A percentile compares a stretch with the other conserved stretches of the same genome.
Evolutionary conservation across 192 early-diverging fungal genomes (phyloP).

Genomic region (Jimgerdemannia flammicorona): DNA sequence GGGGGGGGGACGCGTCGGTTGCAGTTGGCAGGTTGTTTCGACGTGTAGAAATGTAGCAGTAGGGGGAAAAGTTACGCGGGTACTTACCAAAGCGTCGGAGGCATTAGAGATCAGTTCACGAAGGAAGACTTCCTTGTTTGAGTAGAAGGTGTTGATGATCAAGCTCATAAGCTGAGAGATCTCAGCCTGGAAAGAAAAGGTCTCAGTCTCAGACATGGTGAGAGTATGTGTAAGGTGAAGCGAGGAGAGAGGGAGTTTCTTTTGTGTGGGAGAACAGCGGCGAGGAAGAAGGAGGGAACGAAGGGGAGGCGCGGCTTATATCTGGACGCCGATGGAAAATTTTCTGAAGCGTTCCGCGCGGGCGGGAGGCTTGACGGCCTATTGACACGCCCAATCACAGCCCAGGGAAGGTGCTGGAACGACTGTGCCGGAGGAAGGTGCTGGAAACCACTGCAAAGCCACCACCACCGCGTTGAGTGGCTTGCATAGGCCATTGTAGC

Average conservation of each 20-base stretch:
- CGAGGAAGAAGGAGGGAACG: background rate
- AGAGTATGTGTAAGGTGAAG: background rate
- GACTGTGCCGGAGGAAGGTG: background rate
- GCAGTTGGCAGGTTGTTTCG: no score
- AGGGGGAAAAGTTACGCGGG: no score
- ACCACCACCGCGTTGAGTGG: background rate
- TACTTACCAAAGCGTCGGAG: slow-evolving; percentile 36
- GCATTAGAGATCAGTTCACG: slow-evolving; percentile 96
- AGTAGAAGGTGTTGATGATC: slow-evolving; percentile 99
- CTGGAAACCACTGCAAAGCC: background rate
- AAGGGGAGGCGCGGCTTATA: background rate
- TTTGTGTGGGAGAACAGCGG: background rate
- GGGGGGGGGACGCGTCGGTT: no score
- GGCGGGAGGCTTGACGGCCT: background rate
- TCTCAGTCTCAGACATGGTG: slow-evolving; percentile 46
- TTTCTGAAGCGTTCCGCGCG: background rate
- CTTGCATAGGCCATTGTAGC: background rate
- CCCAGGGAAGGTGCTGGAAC: background rate
- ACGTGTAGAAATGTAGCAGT: no score
- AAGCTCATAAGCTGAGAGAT: slow-evolving; percentile 99
- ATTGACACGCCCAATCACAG: background rate
- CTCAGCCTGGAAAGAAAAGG: slow-evolving; percentile 98
- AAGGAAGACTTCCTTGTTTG: slow-evolving; percentile 93
- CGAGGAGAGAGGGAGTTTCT: background rate
- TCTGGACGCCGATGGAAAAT: background rate